Evolutionary conservation across 1,284 basidiomycete species (phyloP), one percentile per base, ranked within the genome.

Genomic region (Cutaneotrichosporon dermatis): DNA sequence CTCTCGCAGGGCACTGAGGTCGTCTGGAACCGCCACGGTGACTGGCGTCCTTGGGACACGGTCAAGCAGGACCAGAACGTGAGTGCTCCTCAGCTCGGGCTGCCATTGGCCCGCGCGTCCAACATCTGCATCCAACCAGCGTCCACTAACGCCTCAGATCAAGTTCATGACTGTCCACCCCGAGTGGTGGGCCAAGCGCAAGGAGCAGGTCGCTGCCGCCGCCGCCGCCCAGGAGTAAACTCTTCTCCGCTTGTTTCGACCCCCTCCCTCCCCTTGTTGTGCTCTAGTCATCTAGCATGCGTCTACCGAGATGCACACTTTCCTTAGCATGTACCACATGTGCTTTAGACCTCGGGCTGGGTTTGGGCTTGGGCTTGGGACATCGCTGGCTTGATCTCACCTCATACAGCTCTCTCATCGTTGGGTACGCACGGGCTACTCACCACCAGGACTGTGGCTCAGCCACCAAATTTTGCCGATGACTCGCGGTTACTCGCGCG

Each of bases 41-140:
- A 75, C 69, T 74, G 72, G 74, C 67, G 63, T 60, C 75, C 75
- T 51, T 76, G 75, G 75, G 74, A 76, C 69, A 72, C 69, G 48
- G 65, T 76, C 71, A 70, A 72, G 69, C 71, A 73, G 62, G 69
- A 76, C 69, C 63, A 75, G 66, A 76, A 75, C 71, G 64, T 73
- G 55, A 65, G 49, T 56, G 10, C 25, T 46, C 15, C 7, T 15
- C 44, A 10, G 9, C 43, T 44, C 43, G 6, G 25, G 4, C 25
- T 48, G 9, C 12, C 33, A 41, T 37, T 15, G 36, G 35, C 15
- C 36, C 15, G 41, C 15, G 25, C 25, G 25, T 16, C 54, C 43
- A 8, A n/a, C 49, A 8, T 45, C 12, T 34, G 12, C 34, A 46
- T 40, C 39, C 37, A 33, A 12, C 39, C 12, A 40, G 39, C 39